Evolutionary conservation across 2,329 filamentous ascomycete species (phyloP).

Genomic region (Fusarium sp.): DNA sequence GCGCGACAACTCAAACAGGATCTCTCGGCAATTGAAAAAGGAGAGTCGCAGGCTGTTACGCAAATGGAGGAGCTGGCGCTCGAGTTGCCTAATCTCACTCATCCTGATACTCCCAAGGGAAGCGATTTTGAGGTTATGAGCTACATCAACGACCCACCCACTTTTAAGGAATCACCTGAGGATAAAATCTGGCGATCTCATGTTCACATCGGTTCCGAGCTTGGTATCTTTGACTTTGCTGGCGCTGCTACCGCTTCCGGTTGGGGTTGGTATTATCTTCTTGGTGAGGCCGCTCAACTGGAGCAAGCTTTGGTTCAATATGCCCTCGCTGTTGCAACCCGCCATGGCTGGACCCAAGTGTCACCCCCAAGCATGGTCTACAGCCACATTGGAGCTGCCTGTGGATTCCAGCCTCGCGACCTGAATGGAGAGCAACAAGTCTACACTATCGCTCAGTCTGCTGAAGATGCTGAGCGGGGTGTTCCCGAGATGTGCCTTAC

Average conservation of each 20-base stretch:
- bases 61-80: slow-evolving; percentile 81
- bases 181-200: slow-evolving; percentile 73
- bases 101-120: slow-evolving; percentile 76
- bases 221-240: slow-evolving; percentile 92
- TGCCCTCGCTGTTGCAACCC: slow-evolving; percentile 76
- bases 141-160: slow-evolving; percentile 80
- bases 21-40: slow-evolving; percentile 67
- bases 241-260: slow-evolving; percentile 83
- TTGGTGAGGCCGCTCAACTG: slow-evolving; percentile 91
- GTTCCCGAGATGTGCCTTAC: slow-evolving; percentile 80
- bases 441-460: slow-evolving; percentile 77
- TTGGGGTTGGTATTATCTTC: slow-evolving; percentile 98
- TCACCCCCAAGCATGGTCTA: slow-evolving; percentile 92
- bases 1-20: slow-evolving; percentile 71
- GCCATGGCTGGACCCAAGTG: slow-evolving; percentile 80
- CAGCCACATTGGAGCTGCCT: slow-evolving; percentile 87
- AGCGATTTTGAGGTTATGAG: slow-evolving; percentile 70
- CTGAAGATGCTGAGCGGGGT: slow-evolving; percentile 66
- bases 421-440: slow-evolving; percentile 91
- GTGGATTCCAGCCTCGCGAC: slow-evolving; percentile 94
- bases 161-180: slow-evolving; percentile 45
- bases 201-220: slow-evolving; percentile 83
- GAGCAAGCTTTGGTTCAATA: slow-evolving; percentile 94
- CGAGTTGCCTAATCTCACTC: slow-evolving; percentile 87
- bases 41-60: slow-evolving; percentile 65